Conservation (phyloP, 352 stramenopile genomes). For the Nothophytophthora sp. region DNA sequence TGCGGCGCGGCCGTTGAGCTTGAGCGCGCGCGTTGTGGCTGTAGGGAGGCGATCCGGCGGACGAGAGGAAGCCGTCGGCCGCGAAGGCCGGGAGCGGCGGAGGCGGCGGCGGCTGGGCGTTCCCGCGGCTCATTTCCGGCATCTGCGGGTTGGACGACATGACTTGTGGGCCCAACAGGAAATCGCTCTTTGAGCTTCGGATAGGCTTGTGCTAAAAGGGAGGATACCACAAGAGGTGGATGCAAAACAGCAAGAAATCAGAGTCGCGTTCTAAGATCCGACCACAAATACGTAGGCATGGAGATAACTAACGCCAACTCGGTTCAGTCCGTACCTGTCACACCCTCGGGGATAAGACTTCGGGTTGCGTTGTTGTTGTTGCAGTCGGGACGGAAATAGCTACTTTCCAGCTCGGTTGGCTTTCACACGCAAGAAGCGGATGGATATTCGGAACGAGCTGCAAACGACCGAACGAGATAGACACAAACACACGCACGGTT, state of each 20-base stretch:
- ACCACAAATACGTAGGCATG: no score
- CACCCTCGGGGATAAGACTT: neutral
- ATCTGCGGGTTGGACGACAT: constrained; percentile 22
- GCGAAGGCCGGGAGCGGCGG: constrained; percentile 31
- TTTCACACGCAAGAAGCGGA: neutral
- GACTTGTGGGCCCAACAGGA: constrained; percentile 14
- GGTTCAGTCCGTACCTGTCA: constrained; percentile 24
- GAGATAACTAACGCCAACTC: no score
- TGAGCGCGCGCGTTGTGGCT: constrained; percentile 15
- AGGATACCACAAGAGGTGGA: no score
- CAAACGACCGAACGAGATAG: no score
- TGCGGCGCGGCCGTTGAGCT: constrained; percentile 28
- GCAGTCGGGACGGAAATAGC: neutral
- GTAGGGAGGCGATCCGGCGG: constrained; percentile 23
- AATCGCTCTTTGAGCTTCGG: constrained; percentile 23
- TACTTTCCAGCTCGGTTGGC: neutral
- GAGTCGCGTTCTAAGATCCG: no score
- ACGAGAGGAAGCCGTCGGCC: constrained; percentile 27
- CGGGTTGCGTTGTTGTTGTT: neutral
- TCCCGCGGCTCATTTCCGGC: no score
- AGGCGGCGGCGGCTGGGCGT: constrained; percentile 6
- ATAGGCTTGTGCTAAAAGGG: no score
- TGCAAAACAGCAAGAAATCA: neutral
- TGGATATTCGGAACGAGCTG: no score
- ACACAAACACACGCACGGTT: no score